phyloP scores from a whole-genome alignment of 495 filamentous ascomycete species.

The Penicillium canariense region DNA sequence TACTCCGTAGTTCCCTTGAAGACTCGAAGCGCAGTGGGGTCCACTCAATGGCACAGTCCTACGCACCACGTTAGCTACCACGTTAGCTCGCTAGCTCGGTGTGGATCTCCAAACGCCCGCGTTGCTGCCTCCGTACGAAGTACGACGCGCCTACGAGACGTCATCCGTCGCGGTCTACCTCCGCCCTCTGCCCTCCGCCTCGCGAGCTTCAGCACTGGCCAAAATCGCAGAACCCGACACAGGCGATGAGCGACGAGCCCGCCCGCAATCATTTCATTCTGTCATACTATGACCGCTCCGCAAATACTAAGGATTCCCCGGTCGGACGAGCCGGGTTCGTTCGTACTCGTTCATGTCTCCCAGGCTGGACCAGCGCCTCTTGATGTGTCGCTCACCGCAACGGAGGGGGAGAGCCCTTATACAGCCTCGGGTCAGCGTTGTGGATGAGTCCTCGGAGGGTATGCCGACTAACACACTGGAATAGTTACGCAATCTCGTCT shows the following conservation, averaged over 20 bases:
- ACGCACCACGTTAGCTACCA: too few species aligned
- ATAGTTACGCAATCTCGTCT: slow-evolving; percentile 49
- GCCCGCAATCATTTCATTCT: not conserved
- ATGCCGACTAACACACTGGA: slow-evolving; percentile 19
- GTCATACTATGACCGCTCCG: slow-evolving; percentile 14
- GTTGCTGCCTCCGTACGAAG: not conserved
- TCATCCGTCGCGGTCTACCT: too few species aligned
- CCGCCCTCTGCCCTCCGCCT: too few species aligned
- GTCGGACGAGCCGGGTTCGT: slow-evolving; percentile 49
- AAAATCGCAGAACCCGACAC: too few species aligned
- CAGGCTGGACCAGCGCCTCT: slow-evolving; percentile 45
- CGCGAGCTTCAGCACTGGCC: not conserved
- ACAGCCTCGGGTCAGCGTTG: slow-evolving; percentile 48
- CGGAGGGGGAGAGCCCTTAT: slow-evolving; percentile 66
- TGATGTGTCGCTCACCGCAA: slow-evolving; percentile 63
- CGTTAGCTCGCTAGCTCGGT: too few species aligned
- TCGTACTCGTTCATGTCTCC: slow-evolving; percentile 57
- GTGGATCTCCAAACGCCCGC: too few species aligned
- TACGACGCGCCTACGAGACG: too few species aligned
- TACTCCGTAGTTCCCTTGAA: too few species aligned
- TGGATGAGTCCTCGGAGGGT: not conserved
- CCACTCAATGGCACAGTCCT: too few species aligned
- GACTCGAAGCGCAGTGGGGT: too few species aligned
- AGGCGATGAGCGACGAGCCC: not conserved
- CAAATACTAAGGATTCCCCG: slow-evolving; percentile 55